Conservation (phyloP, 2,329 filamentous ascomycete genomes). For the Trichophyton schoenleinii region DNA sequence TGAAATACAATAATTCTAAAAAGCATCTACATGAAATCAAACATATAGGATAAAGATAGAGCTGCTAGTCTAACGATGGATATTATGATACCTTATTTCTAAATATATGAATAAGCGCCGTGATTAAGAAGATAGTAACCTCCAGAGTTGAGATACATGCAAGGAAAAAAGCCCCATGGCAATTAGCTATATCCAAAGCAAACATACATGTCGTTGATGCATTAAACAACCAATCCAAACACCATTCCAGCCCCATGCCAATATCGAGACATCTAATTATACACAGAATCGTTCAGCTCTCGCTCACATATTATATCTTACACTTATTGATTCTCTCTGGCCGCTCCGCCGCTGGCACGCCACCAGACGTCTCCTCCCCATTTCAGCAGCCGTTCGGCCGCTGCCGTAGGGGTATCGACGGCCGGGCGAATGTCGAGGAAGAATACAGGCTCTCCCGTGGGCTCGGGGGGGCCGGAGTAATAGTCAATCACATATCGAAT, state of each 20-base stretch:
- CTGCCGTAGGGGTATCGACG: constrained; percentile 63
- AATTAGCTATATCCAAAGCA: too few relatives aligned
- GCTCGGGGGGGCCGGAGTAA: constrained; percentile 71
- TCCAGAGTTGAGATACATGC: too few relatives aligned
- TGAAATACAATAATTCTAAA: too few relatives aligned
- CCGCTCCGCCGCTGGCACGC: constrained; percentile 63
- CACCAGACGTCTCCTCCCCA: constrained; percentile 96
- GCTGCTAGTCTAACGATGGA: too few relatives aligned
- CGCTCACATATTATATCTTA: neutral
- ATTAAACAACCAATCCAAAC: neutral
- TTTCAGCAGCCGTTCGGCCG: constrained; percentile 68
- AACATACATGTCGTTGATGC: neutral
- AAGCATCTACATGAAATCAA: too few relatives aligned
- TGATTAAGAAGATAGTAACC: too few relatives aligned
- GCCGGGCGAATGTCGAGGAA: constrained; percentile 90
- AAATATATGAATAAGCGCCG: too few relatives aligned
- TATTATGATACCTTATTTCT: too few relatives aligned
- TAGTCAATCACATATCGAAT: constrained; percentile 95
- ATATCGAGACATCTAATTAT: neutral
- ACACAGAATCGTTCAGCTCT: neutral
- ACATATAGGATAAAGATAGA: too few relatives aligned
- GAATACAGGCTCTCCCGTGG: constrained; percentile 84
- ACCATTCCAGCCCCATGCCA: neutral
- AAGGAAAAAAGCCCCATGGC: too few relatives aligned
- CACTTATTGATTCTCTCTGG: constrained; percentile 29